A percentile compares a stretch with the other conserved stretches of the same genome.
Conservation (phyloP, 768 basidiomycete species). For the Russula sp. region DNA sequence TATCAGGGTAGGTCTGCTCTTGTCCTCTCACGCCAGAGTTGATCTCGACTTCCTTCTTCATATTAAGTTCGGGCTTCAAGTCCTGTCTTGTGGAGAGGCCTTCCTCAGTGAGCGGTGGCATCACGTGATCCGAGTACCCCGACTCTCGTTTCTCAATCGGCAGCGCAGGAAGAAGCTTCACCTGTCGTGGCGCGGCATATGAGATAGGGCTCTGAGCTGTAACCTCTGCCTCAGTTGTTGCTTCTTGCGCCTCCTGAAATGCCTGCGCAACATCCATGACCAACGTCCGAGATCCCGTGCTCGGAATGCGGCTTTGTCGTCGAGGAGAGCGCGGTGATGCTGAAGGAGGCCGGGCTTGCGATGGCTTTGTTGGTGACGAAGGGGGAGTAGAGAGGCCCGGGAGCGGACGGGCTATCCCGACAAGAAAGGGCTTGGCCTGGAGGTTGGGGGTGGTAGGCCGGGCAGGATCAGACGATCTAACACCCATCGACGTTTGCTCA, state of each 20-base stretch:
- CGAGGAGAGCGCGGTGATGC: constrained; percentile 36
- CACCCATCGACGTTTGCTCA: constrained; percentile 34
- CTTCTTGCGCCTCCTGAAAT: constrained; percentile 41
- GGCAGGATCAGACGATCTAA: constrained; percentile 10
- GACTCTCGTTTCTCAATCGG: constrained; percentile 59
- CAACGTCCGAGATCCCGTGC: constrained; percentile 63
- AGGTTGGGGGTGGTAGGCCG: background rate
- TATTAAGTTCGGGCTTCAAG: background rate
- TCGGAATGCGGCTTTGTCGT: constrained; percentile 58
- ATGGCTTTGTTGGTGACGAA: background rate
- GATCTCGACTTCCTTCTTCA: background rate
- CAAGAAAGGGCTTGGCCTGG: constrained; percentile 26
- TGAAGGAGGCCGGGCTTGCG: background rate
- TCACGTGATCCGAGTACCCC: constrained; percentile 57
- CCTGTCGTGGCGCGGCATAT: constrained; percentile 6
- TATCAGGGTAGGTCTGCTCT: background rate
- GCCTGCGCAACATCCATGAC: constrained; percentile 79
- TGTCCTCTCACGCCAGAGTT: background rate
- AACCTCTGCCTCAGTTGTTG: constrained; percentile 1
- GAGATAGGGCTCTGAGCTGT: background rate
- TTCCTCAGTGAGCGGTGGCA: constrained; percentile 70
- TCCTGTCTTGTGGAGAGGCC: constrained; percentile 48
- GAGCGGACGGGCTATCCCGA: constrained; percentile 41
- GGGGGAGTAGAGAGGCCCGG: constrained; percentile 40
- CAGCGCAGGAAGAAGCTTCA: constrained; percentile 21